Conservation (phyloP, 1,284 basidiomycete genomes). For the Rhodotorula sp. region DNA sequence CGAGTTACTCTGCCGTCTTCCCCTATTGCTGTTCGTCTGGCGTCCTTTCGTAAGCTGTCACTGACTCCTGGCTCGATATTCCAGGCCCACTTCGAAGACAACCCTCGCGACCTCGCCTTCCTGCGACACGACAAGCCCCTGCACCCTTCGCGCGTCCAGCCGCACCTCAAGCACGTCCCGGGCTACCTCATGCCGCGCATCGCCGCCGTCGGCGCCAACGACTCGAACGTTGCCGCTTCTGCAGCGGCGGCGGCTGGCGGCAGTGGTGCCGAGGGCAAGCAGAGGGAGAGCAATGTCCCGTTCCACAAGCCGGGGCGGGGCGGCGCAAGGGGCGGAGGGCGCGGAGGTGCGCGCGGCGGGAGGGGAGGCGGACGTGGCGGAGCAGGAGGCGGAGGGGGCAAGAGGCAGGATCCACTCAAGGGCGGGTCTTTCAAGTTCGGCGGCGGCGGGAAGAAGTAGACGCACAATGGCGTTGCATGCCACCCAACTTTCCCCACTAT, state of each 20-base stretch:
- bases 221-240: slow-evolving; percentile 15
- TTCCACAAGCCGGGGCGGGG: slow-evolving; percentile 36
- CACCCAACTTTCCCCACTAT: neutral
- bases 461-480: neutral
- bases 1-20: too few relatives aligned
- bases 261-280: neutral
- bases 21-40: too few relatives aligned
- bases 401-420: slow-evolving; percentile 37
- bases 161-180: slow-evolving; percentile 95
- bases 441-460: slow-evolving; percentile 12
- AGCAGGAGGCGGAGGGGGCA: slow-evolving; percentile 10
- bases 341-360: slow-evolving; percentile 9
- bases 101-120: slow-evolving; percentile 90
- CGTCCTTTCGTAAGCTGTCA: too few relatives aligned
- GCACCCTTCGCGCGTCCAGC: slow-evolving; percentile 80
- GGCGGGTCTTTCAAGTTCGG: slow-evolving; percentile 34
- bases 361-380: slow-evolving; percentile 8
- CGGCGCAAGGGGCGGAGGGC: slow-evolving; percentile 4
- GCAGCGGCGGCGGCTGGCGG: neutral
- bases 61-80: too few relatives aligned
- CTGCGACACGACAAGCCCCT: slow-evolving; percentile 92
- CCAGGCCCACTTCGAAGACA: slow-evolving; percentile 96
- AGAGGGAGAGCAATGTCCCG: slow-evolving; percentile 20
- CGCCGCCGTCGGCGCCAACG: slow-evolving; percentile 50
- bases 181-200: slow-evolving; percentile 88